These are phyloP conservation scores for Vitellaria paradoxa DNA, from an alignment of 179 eudicot genomes.

Conservation along the genomic window DNA sequence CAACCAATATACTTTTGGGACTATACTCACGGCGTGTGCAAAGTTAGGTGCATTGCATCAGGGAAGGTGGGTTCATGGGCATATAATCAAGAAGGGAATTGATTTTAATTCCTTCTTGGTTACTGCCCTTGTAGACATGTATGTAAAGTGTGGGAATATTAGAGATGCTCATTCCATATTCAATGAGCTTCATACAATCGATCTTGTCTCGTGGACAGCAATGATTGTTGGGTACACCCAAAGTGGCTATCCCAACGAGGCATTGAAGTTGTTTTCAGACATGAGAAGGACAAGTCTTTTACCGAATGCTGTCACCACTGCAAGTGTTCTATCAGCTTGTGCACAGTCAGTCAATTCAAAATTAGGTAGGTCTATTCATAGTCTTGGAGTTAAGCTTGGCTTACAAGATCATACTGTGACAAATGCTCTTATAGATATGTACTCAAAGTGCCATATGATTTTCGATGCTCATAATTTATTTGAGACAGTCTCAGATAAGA, in stretches of 20 bases:
- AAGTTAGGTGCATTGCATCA: conserved; percentile 82
- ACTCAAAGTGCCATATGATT: conserved; percentile 58
- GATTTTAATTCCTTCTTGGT: conserved; percentile 44
- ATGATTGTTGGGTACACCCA: conserved; percentile 85
- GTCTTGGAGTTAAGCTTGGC: conserved; percentile 51
- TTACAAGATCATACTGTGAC: conserved; percentile 49
- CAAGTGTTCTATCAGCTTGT: conserved; percentile 75
- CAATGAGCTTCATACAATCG: conserved; percentile 35
- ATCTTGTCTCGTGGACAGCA: conserved; percentile 80
- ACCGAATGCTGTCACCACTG: conserved; percentile 58
- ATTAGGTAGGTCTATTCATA: conserved; percentile 59
- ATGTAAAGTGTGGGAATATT: conserved; percentile 56
- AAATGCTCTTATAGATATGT: conserved; percentile 85
- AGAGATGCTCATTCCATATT: conserved; percentile 56
- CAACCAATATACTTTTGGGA: conserved; percentile 65
- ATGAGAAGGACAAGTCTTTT: conserved; percentile 32
- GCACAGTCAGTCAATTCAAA: conserved; percentile 39
- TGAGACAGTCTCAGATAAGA: conserved; percentile 44
- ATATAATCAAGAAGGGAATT: conserved; percentile 58
- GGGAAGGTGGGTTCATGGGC: conserved; percentile 92
- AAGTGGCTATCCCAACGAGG: conserved; percentile 46
- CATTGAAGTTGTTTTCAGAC: conserved; percentile 56
- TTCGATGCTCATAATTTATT: conserved; percentile 53
- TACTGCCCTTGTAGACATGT: conserved; percentile 74
- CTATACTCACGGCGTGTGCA: conserved; percentile 61